A percentile compares a stretch with the other conserved stretches of the same genome.
These are phyloP conservation scores for Metschnikowia peoriensis DNA, from an alignment of 805 yeast species.

Conservation along the genomic window DNA sequence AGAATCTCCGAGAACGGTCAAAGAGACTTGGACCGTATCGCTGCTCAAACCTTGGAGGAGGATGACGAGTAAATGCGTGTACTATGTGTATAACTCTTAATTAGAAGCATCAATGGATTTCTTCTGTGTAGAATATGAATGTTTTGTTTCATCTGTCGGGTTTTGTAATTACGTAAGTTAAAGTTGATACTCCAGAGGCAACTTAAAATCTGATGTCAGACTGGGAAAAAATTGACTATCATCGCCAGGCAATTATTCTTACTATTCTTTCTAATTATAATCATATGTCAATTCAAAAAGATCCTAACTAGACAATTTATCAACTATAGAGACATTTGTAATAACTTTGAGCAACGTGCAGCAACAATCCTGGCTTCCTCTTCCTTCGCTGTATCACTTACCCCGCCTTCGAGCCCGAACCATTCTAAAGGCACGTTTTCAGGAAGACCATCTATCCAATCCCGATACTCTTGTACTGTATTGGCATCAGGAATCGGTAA, in stretches of 20 bases:
- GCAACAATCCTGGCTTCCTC: constrained; percentile 18
- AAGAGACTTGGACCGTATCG: constrained; percentile 99
- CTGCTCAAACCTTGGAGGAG: constrained; percentile 96
- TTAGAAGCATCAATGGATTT: constrained; percentile 15
- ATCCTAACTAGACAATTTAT: too few relatives aligned
- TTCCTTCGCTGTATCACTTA: constrained; percentile 34
- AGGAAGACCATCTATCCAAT: constrained; percentile 58
- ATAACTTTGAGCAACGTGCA: background rate
- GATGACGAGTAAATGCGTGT: constrained; percentile 51
- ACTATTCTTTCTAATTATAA: too few relatives aligned
- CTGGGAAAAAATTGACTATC: too few relatives aligned
- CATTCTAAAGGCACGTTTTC: constrained; percentile 51
- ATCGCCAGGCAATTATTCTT: too few relatives aligned
- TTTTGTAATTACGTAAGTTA: background rate
- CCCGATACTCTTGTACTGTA: constrained; percentile 27
- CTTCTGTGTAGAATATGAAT: background rate
- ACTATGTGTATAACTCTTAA: constrained; percentile 19
- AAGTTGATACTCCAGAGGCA: too few relatives aligned
- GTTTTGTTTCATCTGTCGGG: background rate
- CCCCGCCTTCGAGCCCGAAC: constrained; percentile 48
- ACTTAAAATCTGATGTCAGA: too few relatives aligned
- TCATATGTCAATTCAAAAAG: background rate
- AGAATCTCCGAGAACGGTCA: constrained; percentile 99
- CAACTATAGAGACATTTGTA: background rate
- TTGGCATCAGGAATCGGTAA: constrained; percentile 51